Evolutionary conservation across 1,284 basidiomycete species (phyloP).

Genomic region (Takashimella koratensis): DNA sequence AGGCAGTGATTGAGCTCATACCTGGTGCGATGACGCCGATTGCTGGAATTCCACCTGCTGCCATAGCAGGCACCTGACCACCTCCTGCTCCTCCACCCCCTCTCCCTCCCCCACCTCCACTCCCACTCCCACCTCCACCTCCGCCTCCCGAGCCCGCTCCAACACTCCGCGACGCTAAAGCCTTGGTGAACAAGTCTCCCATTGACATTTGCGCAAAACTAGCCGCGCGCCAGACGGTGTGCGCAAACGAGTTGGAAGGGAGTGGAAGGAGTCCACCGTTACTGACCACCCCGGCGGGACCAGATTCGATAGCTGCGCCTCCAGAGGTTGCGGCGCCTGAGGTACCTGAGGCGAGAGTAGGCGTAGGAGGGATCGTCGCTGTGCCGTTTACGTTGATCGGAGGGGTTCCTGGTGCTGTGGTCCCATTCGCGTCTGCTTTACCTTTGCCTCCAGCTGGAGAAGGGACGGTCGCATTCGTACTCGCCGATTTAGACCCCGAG

Average conservation of each 20-base stretch:
- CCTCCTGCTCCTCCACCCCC: not conserved
- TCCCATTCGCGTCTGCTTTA: not conserved
- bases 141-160: not conserved
- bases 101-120: not conserved
- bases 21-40: not conserved
- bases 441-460: constrained; percentile 1
- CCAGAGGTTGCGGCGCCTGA: not conserved
- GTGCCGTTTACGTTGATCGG: not conserved
- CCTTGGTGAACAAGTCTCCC: constrained; percentile 37
- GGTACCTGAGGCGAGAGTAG: not conserved
- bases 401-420: not conserved
- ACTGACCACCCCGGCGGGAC: not conserved
- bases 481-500: not conserved
- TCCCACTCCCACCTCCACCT: not conserved
- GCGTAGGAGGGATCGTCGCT: not conserved
- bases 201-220: constrained; percentile 30
- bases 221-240: constrained; percentile 24
- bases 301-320: constrained; percentile 3
- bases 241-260: constrained; percentile 8
- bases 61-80: not conserved
- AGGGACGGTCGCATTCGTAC: not conserved
- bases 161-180: constrained; percentile 27
- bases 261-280: not conserved
- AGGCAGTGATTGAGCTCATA: not conserved
- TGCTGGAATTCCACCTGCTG: not conserved